These are phyloP conservation scores for Tolypocladium tropicale DNA, from an alignment of 2,329 filamentous ascomycete species.

Conservation along the genomic window DNA sequence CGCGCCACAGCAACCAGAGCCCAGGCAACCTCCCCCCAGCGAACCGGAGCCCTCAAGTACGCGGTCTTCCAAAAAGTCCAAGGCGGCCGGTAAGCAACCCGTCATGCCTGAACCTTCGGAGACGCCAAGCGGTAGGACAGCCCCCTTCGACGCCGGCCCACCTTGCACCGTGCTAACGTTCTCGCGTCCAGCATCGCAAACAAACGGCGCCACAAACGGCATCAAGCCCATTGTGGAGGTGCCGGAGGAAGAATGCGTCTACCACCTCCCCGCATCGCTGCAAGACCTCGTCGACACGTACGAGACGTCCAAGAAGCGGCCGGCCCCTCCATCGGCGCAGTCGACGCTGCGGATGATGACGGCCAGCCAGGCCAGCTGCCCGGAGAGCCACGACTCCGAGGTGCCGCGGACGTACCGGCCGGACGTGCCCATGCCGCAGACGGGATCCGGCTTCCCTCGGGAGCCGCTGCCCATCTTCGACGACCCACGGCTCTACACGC, in stretches of 20 bases:
- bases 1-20: slow-evolving; percentile 19
- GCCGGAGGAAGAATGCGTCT: slow-evolving; percentile 68
- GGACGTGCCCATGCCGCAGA: slow-evolving; percentile 63
- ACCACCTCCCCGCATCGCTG: slow-evolving; percentile 79
- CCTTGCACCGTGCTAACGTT: not conserved
- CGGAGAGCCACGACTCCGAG: slow-evolving; percentile 70
- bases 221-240: slow-evolving; percentile 32
- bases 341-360: slow-evolving; percentile 65
- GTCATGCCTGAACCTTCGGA: slow-evolving; percentile 31
- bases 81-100: slow-evolving; percentile 33
- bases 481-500: slow-evolving; percentile 74
- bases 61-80: slow-evolving; percentile 28
- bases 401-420: slow-evolving; percentile 77
- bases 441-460: slow-evolving; percentile 78
- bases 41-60: slow-evolving; percentile 16
- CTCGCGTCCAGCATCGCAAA: slow-evolving; percentile 23
- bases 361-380: slow-evolving; percentile 61
- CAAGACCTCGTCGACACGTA: slow-evolving; percentile 88
- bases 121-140: slow-evolving; percentile 30
- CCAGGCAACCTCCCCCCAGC: slow-evolving; percentile 18
- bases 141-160: not conserved
- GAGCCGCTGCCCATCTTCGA: slow-evolving; percentile 89
- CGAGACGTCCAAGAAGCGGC: slow-evolving; percentile 68
- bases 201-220: slow-evolving; percentile 44
- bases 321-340: slow-evolving; percentile 49